A percentile compares a stretch with the other conserved stretches of the same genome.
Evolutionary conservation across 2,329 filamentous ascomycete species (phyloP).

Genomic region (Exophiala spinifera): DNA sequence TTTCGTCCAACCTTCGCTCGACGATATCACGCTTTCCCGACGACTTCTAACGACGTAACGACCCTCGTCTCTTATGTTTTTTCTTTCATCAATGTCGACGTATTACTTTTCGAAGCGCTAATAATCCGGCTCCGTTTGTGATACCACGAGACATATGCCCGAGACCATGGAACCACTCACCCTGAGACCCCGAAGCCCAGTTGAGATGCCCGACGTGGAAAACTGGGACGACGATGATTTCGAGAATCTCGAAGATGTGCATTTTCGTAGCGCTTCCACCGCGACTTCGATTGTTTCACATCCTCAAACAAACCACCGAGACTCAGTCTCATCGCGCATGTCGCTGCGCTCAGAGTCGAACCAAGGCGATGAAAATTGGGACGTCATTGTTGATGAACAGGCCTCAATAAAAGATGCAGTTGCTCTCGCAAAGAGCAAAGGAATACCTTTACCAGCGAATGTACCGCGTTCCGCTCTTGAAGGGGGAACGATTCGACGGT

Average conservation of each 20-base stretch:
- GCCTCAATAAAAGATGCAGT: conserved; percentile 81
- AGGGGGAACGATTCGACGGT: conserved; percentile 87
- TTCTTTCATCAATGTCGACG: conserved; percentile 4
- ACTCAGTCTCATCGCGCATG: conserved; percentile 76
- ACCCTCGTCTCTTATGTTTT: conserved; percentile 6
- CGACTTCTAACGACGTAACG: conserved; percentile 16
- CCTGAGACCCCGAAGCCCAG: conserved; percentile 34
- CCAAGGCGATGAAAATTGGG: conserved; percentile 76
- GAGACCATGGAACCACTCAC: conserved; percentile 40
- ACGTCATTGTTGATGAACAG: conserved; percentile 84
- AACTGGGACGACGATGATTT: conserved; percentile 52
- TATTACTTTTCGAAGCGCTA: conserved; percentile 4
- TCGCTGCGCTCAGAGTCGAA: conserved; percentile 79
- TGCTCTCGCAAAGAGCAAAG: conserved; percentile 78
- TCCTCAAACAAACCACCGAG: conserved; percentile 52
- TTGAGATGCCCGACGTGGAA: conserved; percentile 41
- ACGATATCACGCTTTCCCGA: conserved; percentile 17
- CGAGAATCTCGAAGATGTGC: conserved; percentile 46
- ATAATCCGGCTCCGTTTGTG: not conserved
- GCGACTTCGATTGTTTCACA: conserved; percentile 45
- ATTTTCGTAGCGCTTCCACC: conserved; percentile 45
- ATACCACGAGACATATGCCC: not conserved
- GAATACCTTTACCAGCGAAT: conserved; percentile 84
- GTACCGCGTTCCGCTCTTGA: conserved; percentile 84
- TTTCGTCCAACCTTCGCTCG: conserved; percentile 11